phyloP scores from a whole-genome alignment of 2,329 filamentous ascomycete genomes.

The Epichloe coenophiala region DNA sequence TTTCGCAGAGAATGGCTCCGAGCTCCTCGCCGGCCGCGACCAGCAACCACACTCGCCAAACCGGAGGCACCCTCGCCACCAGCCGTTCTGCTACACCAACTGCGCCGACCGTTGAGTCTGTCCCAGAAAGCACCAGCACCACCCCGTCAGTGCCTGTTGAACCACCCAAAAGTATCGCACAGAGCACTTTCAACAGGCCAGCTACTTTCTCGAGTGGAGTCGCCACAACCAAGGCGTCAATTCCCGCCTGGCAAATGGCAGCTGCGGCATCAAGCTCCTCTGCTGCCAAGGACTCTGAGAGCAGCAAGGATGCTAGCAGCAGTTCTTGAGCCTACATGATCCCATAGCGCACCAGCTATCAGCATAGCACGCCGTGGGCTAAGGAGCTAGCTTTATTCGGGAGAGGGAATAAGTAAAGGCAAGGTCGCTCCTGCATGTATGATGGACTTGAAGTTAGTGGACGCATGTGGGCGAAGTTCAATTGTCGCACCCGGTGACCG shows the following conservation, averaged over 20 bases:
- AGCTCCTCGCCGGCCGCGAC: slow-evolving; percentile 13
- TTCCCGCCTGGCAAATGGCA: slow-evolving; percentile 70
- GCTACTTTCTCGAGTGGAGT: slow-evolving; percentile 15
- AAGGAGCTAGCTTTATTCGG: background rate
- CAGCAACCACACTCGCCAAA: slow-evolving; percentile 7
- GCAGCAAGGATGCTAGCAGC: slow-evolving; percentile 3
- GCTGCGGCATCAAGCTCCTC: slow-evolving; percentile 30
- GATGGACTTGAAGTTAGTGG: background rate
- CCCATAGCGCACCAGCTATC: background rate
- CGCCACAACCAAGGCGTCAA: slow-evolving; percentile 46
- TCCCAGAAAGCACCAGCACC: slow-evolving; percentile 13
- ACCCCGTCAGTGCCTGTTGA: slow-evolving; percentile 15
- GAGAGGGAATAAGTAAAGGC: too few relatives aligned
- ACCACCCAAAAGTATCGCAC: slow-evolving; percentile 18
- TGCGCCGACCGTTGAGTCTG: slow-evolving; percentile 9
- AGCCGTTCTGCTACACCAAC: slow-evolving; percentile 8
- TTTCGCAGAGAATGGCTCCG: slow-evolving; percentile 48
- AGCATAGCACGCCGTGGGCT: too few relatives aligned
- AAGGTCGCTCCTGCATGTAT: background rate
- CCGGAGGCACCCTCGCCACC: background rate
- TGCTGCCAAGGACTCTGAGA: slow-evolving; percentile 13
- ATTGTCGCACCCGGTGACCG: too few relatives aligned
- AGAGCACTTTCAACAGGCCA: slow-evolving; percentile 21
- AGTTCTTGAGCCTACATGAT: background rate
- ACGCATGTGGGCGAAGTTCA: too few relatives aligned